Base-by-base conservation (phyloP, 495 filamentous ascomycete genomes). In the Parmelia sp. region DNA sequence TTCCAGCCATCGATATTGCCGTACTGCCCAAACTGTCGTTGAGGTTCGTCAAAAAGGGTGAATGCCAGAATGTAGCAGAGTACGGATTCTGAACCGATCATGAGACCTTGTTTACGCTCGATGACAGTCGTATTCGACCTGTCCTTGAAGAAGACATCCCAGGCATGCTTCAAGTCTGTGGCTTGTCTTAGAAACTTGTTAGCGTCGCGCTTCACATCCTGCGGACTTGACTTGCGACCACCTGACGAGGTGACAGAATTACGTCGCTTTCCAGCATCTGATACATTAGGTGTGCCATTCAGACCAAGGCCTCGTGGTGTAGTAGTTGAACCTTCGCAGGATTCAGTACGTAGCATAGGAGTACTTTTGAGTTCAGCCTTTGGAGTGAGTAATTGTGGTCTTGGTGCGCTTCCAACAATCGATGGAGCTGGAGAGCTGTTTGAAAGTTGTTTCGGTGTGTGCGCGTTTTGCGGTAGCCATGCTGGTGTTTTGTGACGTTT, bases 11-110 rank as follows among this genome's bases (percentile, higher is more conserved):
- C 74, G 17, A 75, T 76, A 63, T 81, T 75, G 53, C 76, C 75
- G 15, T 65, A 57, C 42, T 76, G 75, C 37, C 76, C 73, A 55
- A 33, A 33, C 21, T 33, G 51, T 55, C 51, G 27, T 33, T 42
- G 77, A 21, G 66, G 72, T 59, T 77, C 77, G 56, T 83, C 78
- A 57, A 78, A 73, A 14, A 79, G 76, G 60, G 78, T 73, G 60
- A 82, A 82, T 0, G 78, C 76, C 45, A 83, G 69, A 36, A 82
- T 76, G 60, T 80, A 83, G 62, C 76, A 78, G 47, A 82, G 68
- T 51, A 82, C 75, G 27, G 80, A 75, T 61, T 83, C 80, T 35
- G 80, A 73, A 2, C 74, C 80, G 39, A 76, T 76, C 19, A 76
- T 76, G 23, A 75, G 76, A 40, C 76, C 77, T 31, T 76, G 69